Evolutionary conservation across 2,329 filamentous ascomycete genomes (phyloP), one percentile per base, ranked within the genome.

Genomic region (Ophiocordyceps camponoti-saundersi): DNA sequence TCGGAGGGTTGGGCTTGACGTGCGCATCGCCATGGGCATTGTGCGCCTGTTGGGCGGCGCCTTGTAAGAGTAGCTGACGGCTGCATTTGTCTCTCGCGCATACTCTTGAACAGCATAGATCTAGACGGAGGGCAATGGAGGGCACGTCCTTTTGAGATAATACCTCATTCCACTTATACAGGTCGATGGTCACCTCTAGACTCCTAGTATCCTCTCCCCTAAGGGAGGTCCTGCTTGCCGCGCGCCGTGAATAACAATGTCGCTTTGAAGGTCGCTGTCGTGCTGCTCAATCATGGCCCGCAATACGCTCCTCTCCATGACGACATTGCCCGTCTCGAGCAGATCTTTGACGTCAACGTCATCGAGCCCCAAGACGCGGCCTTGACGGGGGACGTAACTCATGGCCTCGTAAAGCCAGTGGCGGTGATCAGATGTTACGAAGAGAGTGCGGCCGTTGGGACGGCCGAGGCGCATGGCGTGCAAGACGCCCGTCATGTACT

Each of bases 321-420:
- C 80, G 50, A 98, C 69, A 57, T 88, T 79, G 47, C 85, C 84
- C 47, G 82, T 80, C 68, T 92, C 85, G 53, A 98, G 67, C 52
- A 98, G 65, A 62, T 96, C 85, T 75, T 96, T 98, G 51, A 98
- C 87, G 65, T 96, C 92, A 34, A 98, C 86, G 51, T 94, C 83
- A n/a, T 73, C 68, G 49, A 82, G 70, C 48, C 77, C 73, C 54
- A 88, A 68, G 10, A 82, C 81, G 48, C 79, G 75, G 20, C 84
- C 86, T 51, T 88, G 75, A 57, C 75, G 68, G 10, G 73, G 75
- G 51, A 81, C 65, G 49, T 75, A 67, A 46, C 75, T 72, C 59
- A 95, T 69, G 32, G 81, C 80, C 36, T 71, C 71, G 53, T 79
- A 82, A 44, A 95, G 67, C 48, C 77, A 73, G 41, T 74, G 69